Conservation (phyloP, 2,329 filamentous ascomycete genomes). For the Colletotrichum cereale region DNA sequence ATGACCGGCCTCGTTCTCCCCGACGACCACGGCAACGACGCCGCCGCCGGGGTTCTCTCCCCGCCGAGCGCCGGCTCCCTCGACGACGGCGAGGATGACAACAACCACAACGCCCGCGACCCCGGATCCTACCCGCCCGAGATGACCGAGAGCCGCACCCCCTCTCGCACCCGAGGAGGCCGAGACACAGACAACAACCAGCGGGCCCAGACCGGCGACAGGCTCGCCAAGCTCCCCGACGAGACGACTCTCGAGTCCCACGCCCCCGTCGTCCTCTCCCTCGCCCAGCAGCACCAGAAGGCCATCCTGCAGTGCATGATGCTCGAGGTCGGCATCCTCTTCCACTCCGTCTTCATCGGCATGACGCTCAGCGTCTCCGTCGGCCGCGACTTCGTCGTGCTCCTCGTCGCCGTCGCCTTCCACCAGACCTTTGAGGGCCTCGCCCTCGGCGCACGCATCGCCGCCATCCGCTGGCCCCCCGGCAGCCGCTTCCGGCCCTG, state of each 20-base stretch:
- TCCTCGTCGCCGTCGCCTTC: constrained; percentile 82
- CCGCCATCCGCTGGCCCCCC: constrained; percentile 61
- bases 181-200: too few relatives aligned
- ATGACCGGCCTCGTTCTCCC: constrained; percentile 34
- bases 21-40: not conserved
- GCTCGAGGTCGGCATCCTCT: constrained; percentile 83
- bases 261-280: constrained; percentile 47
- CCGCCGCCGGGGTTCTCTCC: constrained; percentile 46
- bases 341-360: constrained; percentile 85
- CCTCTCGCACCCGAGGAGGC: constrained; percentile 31
- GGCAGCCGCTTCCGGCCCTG: constrained; percentile 61
- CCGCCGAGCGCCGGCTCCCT: constrained; percentile 34
- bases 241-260: constrained; percentile 14
- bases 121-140: not conserved
- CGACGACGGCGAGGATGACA: not conserved
- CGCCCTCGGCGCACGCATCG: constrained; percentile 74
- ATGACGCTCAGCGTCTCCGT: constrained; percentile 86
- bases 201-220: not conserved
- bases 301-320: constrained; percentile 82
- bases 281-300: constrained; percentile 71
- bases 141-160: constrained; percentile 21
- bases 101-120: not conserved
- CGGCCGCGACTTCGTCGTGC: constrained; percentile 81
- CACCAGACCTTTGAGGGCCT: constrained; percentile 73
- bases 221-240: constrained; percentile 43